Percentiles rank a stretch among this genome's conserved stretches.
These are phyloP conservation scores for Scedosporium boydii DNA, from an alignment of 2,329 filamentous ascomycete species.

Conservation along the genomic window DNA sequence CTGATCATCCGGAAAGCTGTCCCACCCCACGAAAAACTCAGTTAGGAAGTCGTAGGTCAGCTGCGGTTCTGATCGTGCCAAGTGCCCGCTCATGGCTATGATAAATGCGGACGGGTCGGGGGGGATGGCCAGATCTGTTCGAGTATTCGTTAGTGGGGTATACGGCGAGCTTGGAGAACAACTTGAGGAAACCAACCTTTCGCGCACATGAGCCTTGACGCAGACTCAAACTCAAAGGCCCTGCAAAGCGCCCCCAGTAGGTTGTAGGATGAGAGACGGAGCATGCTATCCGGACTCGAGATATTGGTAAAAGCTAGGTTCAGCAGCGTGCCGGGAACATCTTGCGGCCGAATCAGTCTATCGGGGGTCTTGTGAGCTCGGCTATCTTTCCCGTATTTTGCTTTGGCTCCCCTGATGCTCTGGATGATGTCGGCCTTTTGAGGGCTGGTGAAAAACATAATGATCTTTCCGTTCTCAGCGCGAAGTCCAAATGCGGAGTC, in stretches of 20 bases:
- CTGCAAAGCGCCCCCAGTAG: slow-evolving; percentile 56
- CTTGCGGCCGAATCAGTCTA: slow-evolving; percentile 57
- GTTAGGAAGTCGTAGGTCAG: slow-evolving; percentile 60
- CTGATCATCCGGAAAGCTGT: slow-evolving; percentile 58
- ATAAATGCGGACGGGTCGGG: slow-evolving; percentile 55
- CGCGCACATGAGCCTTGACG: slow-evolving; percentile 50
- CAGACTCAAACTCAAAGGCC: slow-evolving; percentile 57
- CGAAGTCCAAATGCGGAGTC: slow-evolving; percentile 58
- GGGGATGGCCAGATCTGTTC: slow-evolving; percentile 51
- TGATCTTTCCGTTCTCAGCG: slow-evolving; percentile 59
- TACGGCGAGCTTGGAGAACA: slow-evolving; percentile 4
- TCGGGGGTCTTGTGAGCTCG: slow-evolving; percentile 53
- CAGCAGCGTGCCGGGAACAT: slow-evolving; percentile 59
- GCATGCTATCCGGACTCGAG: slow-evolving; percentile 48
- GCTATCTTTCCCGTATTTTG: slow-evolving; percentile 54
- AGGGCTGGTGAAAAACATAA: slow-evolving; percentile 63
- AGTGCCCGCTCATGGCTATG: slow-evolving; percentile 53
- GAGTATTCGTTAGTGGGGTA: neutral
- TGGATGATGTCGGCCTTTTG: slow-evolving; percentile 55
- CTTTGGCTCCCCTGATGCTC: slow-evolving; percentile 52
- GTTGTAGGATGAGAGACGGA: slow-evolving; percentile 59
- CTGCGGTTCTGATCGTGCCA: slow-evolving; percentile 55
- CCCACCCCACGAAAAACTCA: slow-evolving; percentile 67
- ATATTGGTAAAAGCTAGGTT: slow-evolving; percentile 60
- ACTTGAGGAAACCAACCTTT: slow-evolving; percentile 35